Conservation (phyloP, 306 rosid genomes). For the Macrotyloma uniflorum region DNA sequence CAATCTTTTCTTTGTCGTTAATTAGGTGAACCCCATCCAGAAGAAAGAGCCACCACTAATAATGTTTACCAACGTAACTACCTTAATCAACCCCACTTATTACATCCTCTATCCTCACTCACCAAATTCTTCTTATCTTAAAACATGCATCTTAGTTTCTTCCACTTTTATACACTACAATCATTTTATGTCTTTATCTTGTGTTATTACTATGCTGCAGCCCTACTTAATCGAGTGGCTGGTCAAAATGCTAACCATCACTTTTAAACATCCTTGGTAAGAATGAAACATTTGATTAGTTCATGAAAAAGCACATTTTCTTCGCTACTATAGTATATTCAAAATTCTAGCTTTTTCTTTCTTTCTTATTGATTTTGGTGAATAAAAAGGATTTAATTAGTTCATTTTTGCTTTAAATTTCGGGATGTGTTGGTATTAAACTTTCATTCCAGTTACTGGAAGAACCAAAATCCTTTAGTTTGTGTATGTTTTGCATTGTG, state of each 20-base stretch:
- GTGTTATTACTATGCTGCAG: not conserved
- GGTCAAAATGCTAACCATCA: constrained; percentile 10
- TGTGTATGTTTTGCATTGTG: constrained; percentile 9
- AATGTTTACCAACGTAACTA: constrained; percentile 29
- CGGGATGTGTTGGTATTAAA: not conserved
- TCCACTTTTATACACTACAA: not conserved
- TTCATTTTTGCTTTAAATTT: not conserved
- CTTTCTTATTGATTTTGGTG: not conserved
- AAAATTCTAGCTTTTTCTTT: not conserved
- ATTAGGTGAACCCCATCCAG: constrained; percentile 19
- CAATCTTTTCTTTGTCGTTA: constrained; percentile 51
- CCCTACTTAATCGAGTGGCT: constrained; percentile 15
- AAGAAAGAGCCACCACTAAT: not conserved
- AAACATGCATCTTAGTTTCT: not conserved
- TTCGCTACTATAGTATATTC: not conserved
- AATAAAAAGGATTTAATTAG: not conserved
- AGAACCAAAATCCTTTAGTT: not conserved
- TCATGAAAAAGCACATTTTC: not conserved
- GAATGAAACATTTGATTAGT: not conserved
- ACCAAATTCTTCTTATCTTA: not conserved
- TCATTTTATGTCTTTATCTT: not conserved
- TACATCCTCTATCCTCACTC: not conserved
- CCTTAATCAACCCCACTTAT: not conserved
- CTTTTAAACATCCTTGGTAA: constrained; percentile 5
- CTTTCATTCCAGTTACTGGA: not conserved